Percentiles rank a stretch among this genome's conserved stretches.
Conservation (phyloP, 148 eudicot species). For the Cornus controversa region DNA sequence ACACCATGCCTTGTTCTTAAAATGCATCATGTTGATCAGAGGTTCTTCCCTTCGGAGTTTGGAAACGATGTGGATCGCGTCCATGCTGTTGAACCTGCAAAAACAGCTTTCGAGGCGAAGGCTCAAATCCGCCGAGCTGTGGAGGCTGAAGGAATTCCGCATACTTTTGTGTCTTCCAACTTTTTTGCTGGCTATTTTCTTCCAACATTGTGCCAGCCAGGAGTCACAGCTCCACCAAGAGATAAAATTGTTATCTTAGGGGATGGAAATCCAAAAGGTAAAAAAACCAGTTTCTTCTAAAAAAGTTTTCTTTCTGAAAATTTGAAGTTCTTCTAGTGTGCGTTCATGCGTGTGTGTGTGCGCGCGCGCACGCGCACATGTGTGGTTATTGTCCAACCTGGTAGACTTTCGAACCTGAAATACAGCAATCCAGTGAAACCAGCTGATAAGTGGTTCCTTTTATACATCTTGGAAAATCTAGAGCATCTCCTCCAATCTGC, state of each 20-base stretch:
- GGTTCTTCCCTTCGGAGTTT: conserved; percentile 72
- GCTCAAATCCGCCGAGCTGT: conserved; percentile 48
- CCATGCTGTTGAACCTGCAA: conserved; percentile 60
- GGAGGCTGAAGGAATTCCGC: conserved; percentile 58
- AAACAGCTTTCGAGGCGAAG: conserved; percentile 31
- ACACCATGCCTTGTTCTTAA: neutral
- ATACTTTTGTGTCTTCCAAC: conserved; percentile 52
- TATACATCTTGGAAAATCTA: too few relatives aligned
- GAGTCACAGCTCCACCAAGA: conserved; percentile 58
- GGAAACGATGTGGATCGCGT: conserved; percentile 63
- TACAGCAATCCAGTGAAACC: too few relatives aligned
- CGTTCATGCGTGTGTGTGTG: neutral
- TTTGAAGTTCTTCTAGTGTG: neutral
- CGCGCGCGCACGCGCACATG: too few relatives aligned
- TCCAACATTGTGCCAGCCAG: conserved; percentile 43
- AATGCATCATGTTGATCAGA: conserved; percentile 23
- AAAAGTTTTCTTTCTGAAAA: neutral
- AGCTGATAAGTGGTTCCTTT: too few relatives aligned
- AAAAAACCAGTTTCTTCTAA: neutral
- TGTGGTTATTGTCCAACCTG: too few relatives aligned
- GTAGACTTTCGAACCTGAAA: too few relatives aligned
- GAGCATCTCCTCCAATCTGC: too few relatives aligned
- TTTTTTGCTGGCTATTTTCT: conserved; percentile 49
- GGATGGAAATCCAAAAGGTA: conserved; percentile 66
- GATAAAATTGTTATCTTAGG: conserved; percentile 65